Base-by-base conservation (phyloP, 768 basidiomycete species). In the Tylopilus subfusipes region DNA sequence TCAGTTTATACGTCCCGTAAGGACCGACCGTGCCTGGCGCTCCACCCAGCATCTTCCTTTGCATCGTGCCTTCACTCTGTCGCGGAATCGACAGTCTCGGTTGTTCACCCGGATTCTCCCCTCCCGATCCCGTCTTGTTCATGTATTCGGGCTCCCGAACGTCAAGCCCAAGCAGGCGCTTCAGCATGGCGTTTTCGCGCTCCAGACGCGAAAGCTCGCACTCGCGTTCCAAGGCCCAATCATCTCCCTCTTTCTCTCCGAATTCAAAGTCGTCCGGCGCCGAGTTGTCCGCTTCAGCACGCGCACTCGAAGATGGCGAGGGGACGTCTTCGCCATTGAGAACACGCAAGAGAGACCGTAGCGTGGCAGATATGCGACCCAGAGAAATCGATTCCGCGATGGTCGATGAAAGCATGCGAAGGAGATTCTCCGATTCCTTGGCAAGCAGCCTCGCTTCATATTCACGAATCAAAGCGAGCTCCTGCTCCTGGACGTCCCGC, bases 401-500 rank as follows among this genome's bases (percentile, higher is more conserved):
- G 60, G 80, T 82, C n/a, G 79, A 73, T 7, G 76, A 75, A 0
- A 93, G 80, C 24, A 83, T 78, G 43, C 77, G 73, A 4, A 76
- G 71, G 5, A 87, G 77, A 44, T 81, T 80, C 60, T 84, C 83
- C 29, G 88, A 87, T 63, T 93, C 90, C 45, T 82, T 79, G 44
- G 79, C 80, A 40, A 92, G 75, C n/a, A 99, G 76, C 58, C 88
- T 82, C 21, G 85, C 81, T 68, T 98, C 95, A 70, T 95, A 97
- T 61, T 97, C 93, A 2, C 90, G 86, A 52, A 94, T 87, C 38
- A 97, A 73, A 0, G 91, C 81, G 11, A 98, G 80, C 68, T 98
- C 94, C 63, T 89, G 89, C 70, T 92, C 88, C 72, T 98, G 95
- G 0, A 95, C 87, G 54, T 94, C 89, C 75, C 91, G 85, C 94